Evolutionary conservation across 1,284 basidiomycete species (phyloP), one percentile per base, ranked within the genome.

Genomic region (Ganoderma meredithae): DNA sequence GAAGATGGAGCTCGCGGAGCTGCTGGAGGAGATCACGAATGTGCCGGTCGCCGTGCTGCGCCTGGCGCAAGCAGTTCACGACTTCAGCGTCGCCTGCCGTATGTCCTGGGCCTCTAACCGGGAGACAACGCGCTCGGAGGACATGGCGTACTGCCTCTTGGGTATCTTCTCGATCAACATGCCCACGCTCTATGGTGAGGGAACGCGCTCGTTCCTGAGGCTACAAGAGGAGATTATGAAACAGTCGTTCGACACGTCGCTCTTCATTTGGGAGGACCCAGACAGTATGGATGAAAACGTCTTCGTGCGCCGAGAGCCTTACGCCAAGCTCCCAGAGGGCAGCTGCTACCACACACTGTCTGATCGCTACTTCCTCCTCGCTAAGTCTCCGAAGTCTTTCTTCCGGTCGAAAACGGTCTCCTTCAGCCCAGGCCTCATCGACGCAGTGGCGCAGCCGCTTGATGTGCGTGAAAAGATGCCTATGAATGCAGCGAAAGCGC

Each of bases 141-240:
- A 62, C 41, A 47, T 47, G 7, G 60, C 60, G 43, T 62, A 62
- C 43, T 62, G 41, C 22, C 60, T 62, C 12, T 10, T 62, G 31
- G 60, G 60, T 19, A 44, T 62, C 25, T 62, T 62, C 43, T 22
- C 27, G n/a, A 31, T 62, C n/a, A 62, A 62, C 60, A 44, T 62
- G 40, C 60, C 60, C 7, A 44, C 60, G 19, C 41, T 62, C 31
- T 62, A 62, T 19, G 60, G 60, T 3, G 60, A 62, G 17, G 41
- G 60, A 1, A 15, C 19, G n/a, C 41, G 44, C 6, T 43, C 60
- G 19, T 62, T 62, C 27, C 33, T 31, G 25, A 25, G 60, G 2
- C 44, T 62, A 3, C 60, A 62, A n/a, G 60, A 62, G 17, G 60
- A 62, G 60, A 62, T 62, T 17, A n/a, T 62, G 43, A 47, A 22